Percentiles rank a stretch among this genome's conserved stretches.
Evolutionary conservation across 2,329 filamentous ascomycete genomes (phyloP).

Genomic region (Colletotrichum salicis): DNA sequence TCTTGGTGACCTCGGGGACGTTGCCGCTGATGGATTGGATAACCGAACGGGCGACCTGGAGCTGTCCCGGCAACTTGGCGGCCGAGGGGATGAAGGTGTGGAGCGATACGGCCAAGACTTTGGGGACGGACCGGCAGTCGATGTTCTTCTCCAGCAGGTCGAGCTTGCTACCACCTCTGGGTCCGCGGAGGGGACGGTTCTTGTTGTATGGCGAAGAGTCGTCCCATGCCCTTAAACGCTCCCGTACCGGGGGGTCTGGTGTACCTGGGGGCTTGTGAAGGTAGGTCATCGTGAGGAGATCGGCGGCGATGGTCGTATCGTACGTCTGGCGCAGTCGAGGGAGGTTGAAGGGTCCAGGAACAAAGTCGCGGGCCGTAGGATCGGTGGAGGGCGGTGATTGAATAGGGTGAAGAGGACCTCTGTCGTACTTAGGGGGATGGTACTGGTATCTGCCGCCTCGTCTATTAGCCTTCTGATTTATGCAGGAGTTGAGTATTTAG

Average conservation of each 20-base stretch:
- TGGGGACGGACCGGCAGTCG: constrained; percentile 86
- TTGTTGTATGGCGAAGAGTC: constrained; percentile 94
- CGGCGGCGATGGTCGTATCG: constrained; percentile 84
- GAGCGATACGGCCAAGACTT: constrained; percentile 82
- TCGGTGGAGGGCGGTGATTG: constrained; percentile 89
- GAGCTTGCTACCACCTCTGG: constrained; percentile 80
- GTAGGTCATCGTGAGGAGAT: constrained; percentile 91
- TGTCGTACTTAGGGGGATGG: constrained; percentile 92
- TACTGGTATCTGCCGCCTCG: constrained; percentile 78
- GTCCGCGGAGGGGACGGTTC: constrained; percentile 85
- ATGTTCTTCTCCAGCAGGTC: constrained; percentile 78
- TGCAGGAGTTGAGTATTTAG: constrained; percentile 32
- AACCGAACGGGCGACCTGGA: constrained; percentile 86
- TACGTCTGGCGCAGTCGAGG: constrained; percentile 92
- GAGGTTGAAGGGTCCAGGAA: constrained; percentile 89
- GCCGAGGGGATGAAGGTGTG: constrained; percentile 79
- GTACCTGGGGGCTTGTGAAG: constrained; percentile 85
- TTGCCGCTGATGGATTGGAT: constrained; percentile 87
- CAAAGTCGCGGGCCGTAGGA: constrained; percentile 86
- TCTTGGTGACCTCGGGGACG: constrained; percentile 75
- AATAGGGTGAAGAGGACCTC: constrained; percentile 91
- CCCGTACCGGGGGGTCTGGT: constrained; percentile 58
- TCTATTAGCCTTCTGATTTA: constrained; percentile 40
- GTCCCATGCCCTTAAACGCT: constrained; percentile 86
- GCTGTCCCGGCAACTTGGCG: constrained; percentile 74